Base-by-base conservation (phyloP, 2,329 filamentous ascomycete genomes). In the Zymoseptoria pseudotritici region DNA sequence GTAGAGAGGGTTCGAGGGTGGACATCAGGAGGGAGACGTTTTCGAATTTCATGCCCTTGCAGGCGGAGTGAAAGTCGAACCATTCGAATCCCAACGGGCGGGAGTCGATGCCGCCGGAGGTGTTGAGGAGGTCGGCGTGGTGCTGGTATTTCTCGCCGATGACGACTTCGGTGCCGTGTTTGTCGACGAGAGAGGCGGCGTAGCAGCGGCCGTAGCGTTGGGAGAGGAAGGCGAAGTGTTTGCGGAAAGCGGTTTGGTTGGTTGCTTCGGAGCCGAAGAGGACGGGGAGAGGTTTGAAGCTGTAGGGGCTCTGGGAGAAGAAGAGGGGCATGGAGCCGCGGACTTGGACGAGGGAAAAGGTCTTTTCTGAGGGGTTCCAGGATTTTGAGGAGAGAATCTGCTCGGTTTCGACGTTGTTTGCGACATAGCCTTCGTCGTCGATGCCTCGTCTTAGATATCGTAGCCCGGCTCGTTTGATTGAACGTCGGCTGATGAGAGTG, bases 31-130 rank as follows among this genome's bases (percentile, higher is more conserved):
- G 79, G 59, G 86, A 88, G 11, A 97, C 92, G 61, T 97, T 97
- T 70, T 97, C 93, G 70, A 97, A 99, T 67, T 91, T 95, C 93
- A 99, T 97, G 0, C 94, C 94, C 17, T 91, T 87, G 70, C 94
- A 97, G 26, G 89, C 89, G 19, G 86, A 82, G 73, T 97, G 94
- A 69, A 99, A 99, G 71, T 99, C 94, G 68, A 97, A 99, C 94
- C 94, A 99, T 71, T 96, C 90, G 69, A 96, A 95, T 0, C 79
- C 82, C 11, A 94, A 75, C 9, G 78, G 72, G 56, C 75, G 72
- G 17, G 77, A 79, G 60, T 84, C 79, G 20, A 80, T 72, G 4
- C 80, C 78, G 6, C 79, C 79, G 50, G 83, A 79, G 7, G 86
- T 80, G 64, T 94, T 96, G 57, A 93, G 78, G 22, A 78, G 75